A percentile compares a stretch with the other conserved stretches of the same genome.
These are phyloP conservation scores for Ceratobasidium sp. DNA, from an alignment of 1,284 basidiomycete genomes.

Conservation along the genomic window DNA sequence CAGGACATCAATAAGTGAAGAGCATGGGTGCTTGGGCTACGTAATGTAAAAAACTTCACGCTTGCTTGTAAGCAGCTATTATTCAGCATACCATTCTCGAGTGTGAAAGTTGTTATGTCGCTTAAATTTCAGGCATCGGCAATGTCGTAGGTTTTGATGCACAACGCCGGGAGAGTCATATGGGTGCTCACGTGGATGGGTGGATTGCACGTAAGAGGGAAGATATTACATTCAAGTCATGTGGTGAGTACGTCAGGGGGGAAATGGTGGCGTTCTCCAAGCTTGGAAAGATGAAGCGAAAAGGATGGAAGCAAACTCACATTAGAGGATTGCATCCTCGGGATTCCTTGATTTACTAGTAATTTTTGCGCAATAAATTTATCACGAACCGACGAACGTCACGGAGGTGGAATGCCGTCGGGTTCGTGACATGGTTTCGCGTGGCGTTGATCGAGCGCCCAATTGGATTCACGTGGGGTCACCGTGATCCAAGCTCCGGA, in stretches of 20 bases:
- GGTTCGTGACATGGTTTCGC: neutral
- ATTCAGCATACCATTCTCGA: too few species aligned
- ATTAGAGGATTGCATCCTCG: neutral
- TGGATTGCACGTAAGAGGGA: neutral
- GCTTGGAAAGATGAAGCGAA: slow-evolving; percentile 1
- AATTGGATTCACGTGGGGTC: slow-evolving; percentile 11
- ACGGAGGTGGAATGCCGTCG: neutral
- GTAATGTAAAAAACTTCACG: too few species aligned
- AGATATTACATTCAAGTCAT: neutral
- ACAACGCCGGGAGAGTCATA: slow-evolving; percentile 23
- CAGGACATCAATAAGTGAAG: too few species aligned
- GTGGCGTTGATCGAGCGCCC: slow-evolving; percentile 14
- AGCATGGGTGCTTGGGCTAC: too few species aligned
- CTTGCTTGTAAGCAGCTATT: too few species aligned
- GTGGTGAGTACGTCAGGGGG: neutral
- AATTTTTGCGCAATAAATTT: neutral
- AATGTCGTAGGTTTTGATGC: too few species aligned
- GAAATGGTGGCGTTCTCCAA: too few species aligned
- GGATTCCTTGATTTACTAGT: neutral
- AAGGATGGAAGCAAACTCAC: neutral
- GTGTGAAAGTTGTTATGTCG: too few species aligned
- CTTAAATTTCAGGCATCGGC: too few species aligned
- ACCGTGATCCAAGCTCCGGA: slow-evolving; percentile 36
- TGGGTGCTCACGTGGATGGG: slow-evolving; percentile 11
- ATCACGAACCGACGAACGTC: neutral